phyloP scores from a whole-genome alignment of 371 early-diverging fungal species.

The Mucor plumbeus region DNA sequence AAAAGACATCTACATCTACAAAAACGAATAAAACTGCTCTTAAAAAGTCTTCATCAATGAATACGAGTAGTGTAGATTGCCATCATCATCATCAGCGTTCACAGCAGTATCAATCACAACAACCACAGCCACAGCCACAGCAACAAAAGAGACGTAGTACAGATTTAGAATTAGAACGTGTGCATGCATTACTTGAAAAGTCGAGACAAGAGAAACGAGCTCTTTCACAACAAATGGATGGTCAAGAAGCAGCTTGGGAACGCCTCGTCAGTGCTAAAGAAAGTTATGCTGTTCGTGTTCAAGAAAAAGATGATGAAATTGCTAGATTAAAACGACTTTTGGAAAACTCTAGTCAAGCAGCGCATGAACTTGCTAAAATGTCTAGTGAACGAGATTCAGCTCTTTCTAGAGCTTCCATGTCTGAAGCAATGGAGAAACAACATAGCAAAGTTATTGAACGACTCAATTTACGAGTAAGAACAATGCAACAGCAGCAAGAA shows the following conservation, averaged over 20 bases:
- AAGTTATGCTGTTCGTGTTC: conserved; percentile 43
- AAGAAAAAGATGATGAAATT: conserved; percentile 41
- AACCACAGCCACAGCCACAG: not conserved
- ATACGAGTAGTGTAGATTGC: not conserved
- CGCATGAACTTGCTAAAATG: conserved; percentile 13
- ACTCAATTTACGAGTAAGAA: conserved; percentile 27
- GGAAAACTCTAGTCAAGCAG: conserved; percentile 10
- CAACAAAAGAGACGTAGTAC: not conserved
- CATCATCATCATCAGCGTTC: not conserved
- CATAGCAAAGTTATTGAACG: conserved; percentile 36
- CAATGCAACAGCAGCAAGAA: conserved; percentile 17
- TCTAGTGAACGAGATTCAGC: conserved; percentile 16
- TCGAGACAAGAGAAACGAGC: conserved; percentile 32
- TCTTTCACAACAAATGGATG: conserved; percentile 34
- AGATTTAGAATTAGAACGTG: conserved; percentile 13
- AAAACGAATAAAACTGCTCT: not conserved
- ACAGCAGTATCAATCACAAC: not conserved
- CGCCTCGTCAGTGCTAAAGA: conserved; percentile 44
- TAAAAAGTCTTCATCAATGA: conserved; percentile 12
- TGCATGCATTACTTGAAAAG: conserved; percentile 28
- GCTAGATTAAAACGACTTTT: conserved; percentile 24
- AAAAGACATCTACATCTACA: conserved; percentile 6
- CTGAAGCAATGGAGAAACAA: conserved; percentile 29
- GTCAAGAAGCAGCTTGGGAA: conserved; percentile 47
- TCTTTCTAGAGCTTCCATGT: conserved; percentile 9